phyloP scores from a whole-genome alignment of 2,329 filamentous ascomycete genomes.

The Penicillium sp. region DNA sequence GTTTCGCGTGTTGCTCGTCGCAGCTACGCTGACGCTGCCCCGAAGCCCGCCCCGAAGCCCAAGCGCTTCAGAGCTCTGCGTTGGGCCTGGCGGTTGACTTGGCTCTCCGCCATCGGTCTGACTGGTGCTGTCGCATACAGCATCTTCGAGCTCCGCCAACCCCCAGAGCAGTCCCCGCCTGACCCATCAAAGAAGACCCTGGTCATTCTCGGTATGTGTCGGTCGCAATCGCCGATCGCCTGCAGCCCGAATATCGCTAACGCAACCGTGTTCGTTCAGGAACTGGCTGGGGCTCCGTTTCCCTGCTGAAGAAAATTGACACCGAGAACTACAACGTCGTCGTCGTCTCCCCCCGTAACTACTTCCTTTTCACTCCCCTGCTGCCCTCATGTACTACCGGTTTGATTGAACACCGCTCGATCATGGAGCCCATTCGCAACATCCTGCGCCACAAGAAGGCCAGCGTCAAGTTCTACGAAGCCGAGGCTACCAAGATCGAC shows the following conservation, averaged over 20 bases:
- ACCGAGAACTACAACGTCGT: conserved; percentile 99
- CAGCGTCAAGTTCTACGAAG: conserved; percentile 94
- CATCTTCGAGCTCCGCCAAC: conserved; percentile 80
- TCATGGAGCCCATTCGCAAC: conserved; percentile 98
- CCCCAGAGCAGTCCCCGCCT: conserved; percentile 71
- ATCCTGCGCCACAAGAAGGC: conserved; percentile 95
- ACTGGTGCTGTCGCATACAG: conserved; percentile 72
- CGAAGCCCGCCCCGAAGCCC: conserved; percentile 40
- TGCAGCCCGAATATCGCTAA: conserved; percentile 16
- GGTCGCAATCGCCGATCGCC: conserved; percentile 6
- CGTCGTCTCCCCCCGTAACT: conserved; percentile 96
- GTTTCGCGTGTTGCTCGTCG: conserved; percentile 45
- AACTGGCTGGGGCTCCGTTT: conserved; percentile 94
- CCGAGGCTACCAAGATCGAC: conserved; percentile 93
- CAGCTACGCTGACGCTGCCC: conserved; percentile 52
- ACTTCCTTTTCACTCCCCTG: conserved; percentile 98
- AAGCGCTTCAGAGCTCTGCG: conserved; percentile 68
- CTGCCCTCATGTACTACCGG: conserved; percentile 97
- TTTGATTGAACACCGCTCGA: conserved; percentile 96
- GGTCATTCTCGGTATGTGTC: conserved; percentile 77
- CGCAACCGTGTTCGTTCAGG: conserved; percentile 54
- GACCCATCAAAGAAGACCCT: conserved; percentile 95
- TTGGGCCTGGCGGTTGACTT: conserved; percentile 81
- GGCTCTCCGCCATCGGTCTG: conserved; percentile 69
- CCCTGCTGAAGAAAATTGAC: conserved; percentile 96